Conservation (phyloP, 257 asterid genomes). For the Eustoma russellianum region DNA sequence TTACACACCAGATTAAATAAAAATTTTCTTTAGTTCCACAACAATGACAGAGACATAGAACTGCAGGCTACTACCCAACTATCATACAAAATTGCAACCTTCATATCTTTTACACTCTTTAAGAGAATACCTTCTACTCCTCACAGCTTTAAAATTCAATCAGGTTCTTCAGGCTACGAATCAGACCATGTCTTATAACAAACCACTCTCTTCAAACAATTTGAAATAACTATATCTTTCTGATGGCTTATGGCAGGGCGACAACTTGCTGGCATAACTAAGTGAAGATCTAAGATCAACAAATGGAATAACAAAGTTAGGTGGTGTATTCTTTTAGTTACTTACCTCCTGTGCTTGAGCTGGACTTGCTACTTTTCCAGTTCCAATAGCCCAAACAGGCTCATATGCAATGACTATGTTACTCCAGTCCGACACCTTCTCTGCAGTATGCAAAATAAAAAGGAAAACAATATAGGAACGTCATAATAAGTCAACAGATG, state of each 20-base stretch:
- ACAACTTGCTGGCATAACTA: not conserved
- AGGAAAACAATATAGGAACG: conserved; percentile 1
- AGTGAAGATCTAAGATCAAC: not conserved
- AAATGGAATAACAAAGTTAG: not conserved
- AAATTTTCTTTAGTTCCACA: no score
- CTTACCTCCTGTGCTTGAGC: conserved; percentile 99
- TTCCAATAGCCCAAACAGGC: conserved; percentile 99
- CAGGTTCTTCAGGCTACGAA: not conserved
- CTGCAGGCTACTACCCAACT: no score
- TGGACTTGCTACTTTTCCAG: conserved; percentile 94
- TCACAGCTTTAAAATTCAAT: not conserved
- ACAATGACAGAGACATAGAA: no score
- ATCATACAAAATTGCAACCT: no score
- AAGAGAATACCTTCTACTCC: no score
- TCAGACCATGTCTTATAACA: not conserved
- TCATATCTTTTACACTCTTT: no score
- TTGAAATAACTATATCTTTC: not conserved
- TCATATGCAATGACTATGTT: conserved; percentile 91
- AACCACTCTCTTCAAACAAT: not conserved
- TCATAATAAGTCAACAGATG: not conserved
- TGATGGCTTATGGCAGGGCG: not conserved
- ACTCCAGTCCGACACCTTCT: conserved; percentile 57
- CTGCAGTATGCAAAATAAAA: conserved; percentile 30
- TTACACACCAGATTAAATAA: no score
- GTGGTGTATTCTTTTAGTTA: not conserved